A percentile compares a stretch with the other conserved stretches of the same genome.
Evolutionary conservation across 1,139 yeast species (phyloP).

Genomic region (Yamadazyma sp.): DNA sequence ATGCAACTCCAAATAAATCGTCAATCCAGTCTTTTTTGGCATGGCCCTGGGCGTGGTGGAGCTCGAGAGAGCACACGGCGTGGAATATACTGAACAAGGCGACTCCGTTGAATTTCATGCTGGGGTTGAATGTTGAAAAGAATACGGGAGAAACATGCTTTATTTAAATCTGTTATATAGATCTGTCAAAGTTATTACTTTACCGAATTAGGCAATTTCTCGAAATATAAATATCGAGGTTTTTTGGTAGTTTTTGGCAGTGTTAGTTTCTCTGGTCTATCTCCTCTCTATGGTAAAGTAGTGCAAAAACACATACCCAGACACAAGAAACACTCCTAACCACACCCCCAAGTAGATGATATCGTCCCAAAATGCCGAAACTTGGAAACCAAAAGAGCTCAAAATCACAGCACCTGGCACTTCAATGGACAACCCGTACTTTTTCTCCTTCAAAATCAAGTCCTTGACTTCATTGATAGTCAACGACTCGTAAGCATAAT

Average conservation of each 20-base stretch:
- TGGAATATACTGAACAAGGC: background rate
- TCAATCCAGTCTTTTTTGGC: conserved; percentile 8
- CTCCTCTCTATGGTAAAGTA: conserved; percentile 73
- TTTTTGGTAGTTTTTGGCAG: too few species aligned
- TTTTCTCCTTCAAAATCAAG: conserved; percentile 78
- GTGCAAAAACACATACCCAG: conserved; percentile 78
- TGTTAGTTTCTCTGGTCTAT: conserved; percentile 20
- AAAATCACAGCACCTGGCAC: conserved; percentile 98
- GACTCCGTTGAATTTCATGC: background rate
- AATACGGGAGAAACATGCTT: background rate
- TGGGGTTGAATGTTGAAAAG: background rate
- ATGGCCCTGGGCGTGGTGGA: conserved; percentile 8
- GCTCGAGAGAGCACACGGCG: conserved; percentile 3
- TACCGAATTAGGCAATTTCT: conserved; percentile 10
- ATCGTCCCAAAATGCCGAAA: conserved; percentile 72
- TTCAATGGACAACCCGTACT: conserved; percentile 89
- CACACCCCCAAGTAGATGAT: conserved; percentile 53
- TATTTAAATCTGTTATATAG: background rate
- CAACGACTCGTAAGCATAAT: conserved; percentile 91
- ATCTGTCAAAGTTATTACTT: conserved; percentile 9
- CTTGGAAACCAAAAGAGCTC: conserved; percentile 91
- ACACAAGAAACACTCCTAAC: conserved; percentile 49
- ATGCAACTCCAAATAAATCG: conserved; percentile 5
- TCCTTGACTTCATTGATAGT: conserved; percentile 93
- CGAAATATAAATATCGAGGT: background rate